These are phyloP conservation scores for Mycena metata DNA, from an alignment of 768 basidiomycete genomes.

Conservation along the genomic window DNA sequence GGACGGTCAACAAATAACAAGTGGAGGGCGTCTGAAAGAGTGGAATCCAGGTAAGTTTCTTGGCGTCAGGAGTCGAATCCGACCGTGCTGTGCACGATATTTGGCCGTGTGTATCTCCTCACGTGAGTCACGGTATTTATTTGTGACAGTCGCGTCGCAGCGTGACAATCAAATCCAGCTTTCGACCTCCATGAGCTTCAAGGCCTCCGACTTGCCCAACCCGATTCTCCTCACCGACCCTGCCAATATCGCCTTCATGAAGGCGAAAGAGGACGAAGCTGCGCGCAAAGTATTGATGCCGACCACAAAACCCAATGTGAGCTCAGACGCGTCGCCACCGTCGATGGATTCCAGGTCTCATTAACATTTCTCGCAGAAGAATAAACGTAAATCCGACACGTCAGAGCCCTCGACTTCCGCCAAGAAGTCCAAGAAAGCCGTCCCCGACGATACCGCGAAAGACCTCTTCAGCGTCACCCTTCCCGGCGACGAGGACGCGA, in stretches of 20 bases:
- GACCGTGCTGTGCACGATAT: too few relatives aligned
- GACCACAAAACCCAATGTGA: constrained; percentile 13
- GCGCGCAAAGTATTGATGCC: background rate
- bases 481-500: constrained; percentile 27
- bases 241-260: constrained; percentile 17
- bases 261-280: constrained; percentile 3
- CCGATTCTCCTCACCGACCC: constrained; percentile 21
- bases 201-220: constrained; percentile 14
- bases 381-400: constrained; percentile 19
- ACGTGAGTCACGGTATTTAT: too few relatives aligned
- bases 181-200: too few relatives aligned
- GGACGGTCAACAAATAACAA: too few relatives aligned
- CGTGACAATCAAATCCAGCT: too few relatives aligned
- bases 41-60: too few relatives aligned
- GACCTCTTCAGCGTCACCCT: constrained; percentile 32
- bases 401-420: background rate
- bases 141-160: too few relatives aligned
- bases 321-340: constrained; percentile 10
- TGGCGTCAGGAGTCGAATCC: too few relatives aligned
- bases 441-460: constrained; percentile 1
- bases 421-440: constrained; percentile 2
- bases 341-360: background rate
- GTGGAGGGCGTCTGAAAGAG: too few relatives aligned
- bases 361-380: background rate
- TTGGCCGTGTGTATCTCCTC: too few relatives aligned